Evolutionary conservation across 768 basidiomycete species (phyloP), one percentile per base, ranked within the genome.

Genomic region (Termitomyces sp.): DNA sequence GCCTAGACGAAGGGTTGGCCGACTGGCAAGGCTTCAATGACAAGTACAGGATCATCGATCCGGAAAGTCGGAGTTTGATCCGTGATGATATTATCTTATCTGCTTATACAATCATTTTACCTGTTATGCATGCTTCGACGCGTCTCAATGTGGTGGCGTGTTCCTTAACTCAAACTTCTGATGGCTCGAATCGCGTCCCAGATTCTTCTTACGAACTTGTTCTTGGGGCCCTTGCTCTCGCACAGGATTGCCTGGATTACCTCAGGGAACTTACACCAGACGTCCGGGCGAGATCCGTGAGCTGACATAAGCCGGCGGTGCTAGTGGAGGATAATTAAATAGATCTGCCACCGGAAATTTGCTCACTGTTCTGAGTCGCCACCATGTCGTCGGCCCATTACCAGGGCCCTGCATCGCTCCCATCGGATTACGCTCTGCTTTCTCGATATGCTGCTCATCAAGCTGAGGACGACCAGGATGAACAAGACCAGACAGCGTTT

Each of bases 341-440:
- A 41, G n/a, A 41, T 41, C 20, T 41, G 39, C 39, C 39, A 41
- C 15, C 39, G 8, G 13, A 59, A 59, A 54, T 55, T 59, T 60
- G 22, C 33, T 12, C 7, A 13, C 4, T 5, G 49, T 7, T 8
- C 16, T 22, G 28, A 34, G 37, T 22, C 41, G 47, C 42, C 31
- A 8, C 36, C 37, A 63, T 63, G 62, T 60, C 59, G 12, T 83
- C 79, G 28, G 81, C 79, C 5, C 83, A 85, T 62, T 78, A 81
- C 33, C 79, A 81, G 64, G 75, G 77, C 1, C 79, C 86, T 10
- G 79, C 81, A 7, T 87, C 86, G 2, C 69, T 88, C 18, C 83
- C 84, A 13, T 82, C 86, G 1, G 87, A 88, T 71, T 85, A 87
- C 61, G 85, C 85, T 4, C 74, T 86, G 36, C 70, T 88, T 12